These are phyloP conservation scores for Balakata baccata DNA, from an alignment of 345 rosid species.

Conservation along the genomic window DNA sequence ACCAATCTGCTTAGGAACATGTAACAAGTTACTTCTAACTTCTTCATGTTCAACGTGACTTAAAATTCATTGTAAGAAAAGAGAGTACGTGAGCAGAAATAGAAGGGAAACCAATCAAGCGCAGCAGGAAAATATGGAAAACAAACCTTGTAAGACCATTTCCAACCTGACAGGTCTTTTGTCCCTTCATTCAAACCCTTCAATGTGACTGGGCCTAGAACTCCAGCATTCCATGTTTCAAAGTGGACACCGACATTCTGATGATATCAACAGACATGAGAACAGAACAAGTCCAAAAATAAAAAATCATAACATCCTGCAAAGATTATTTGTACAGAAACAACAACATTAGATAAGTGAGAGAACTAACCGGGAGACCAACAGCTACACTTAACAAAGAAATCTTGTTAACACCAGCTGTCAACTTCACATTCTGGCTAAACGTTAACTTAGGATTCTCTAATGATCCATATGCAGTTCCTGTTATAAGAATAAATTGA, in stretches of 20 bases:
- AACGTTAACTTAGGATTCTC: conserved; percentile 29
- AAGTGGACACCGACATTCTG: conserved; percentile 37
- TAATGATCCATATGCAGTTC: conserved; percentile 24
- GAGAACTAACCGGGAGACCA: conserved; percentile 36
- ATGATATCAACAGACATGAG: background rate
- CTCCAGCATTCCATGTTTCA: conserved; percentile 31
- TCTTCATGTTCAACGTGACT: background rate
- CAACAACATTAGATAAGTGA: background rate
- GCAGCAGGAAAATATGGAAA: conserved; percentile 2
- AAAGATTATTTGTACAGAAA: background rate
- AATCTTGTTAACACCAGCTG: conserved; percentile 33
- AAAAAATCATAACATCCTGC: background rate
- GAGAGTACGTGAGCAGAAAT: too few species aligned
- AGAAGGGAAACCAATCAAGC: background rate
- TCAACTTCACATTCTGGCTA: conserved; percentile 28
- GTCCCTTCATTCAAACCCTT: conserved; percentile 32
- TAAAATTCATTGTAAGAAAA: too few species aligned
- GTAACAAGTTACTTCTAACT: conserved; percentile 6
- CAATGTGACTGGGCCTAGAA: conserved; percentile 31
- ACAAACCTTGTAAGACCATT: conserved; percentile 37
- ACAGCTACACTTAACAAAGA: conserved; percentile 40
- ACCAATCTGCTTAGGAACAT: conserved; percentile 27
- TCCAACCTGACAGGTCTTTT: conserved; percentile 21
- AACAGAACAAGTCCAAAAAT: background rate
- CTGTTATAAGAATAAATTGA: conserved; percentile 9